A percentile compares a stretch with the other conserved stretches of the same genome.
Conservation (phyloP, 1,284 basidiomycete genomes). For the Trichosporon sp. region DNA sequence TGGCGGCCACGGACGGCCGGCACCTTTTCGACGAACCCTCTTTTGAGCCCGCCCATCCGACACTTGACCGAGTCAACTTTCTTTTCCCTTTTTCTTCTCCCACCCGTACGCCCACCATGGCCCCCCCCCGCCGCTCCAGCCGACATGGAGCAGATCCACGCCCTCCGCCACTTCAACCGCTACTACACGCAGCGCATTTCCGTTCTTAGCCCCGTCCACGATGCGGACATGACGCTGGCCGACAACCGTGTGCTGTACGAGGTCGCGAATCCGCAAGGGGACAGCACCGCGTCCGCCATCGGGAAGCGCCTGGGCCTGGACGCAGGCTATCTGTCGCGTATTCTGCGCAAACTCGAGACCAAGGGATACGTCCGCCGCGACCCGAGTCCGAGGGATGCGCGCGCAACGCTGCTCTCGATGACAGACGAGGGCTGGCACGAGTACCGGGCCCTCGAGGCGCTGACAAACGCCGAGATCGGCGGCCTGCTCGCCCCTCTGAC, state of each 20-base stretch:
- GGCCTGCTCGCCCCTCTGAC: conserved; percentile 3
- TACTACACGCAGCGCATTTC: conserved; percentile 19
- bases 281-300: conserved; percentile 10
- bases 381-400: conserved; percentile 11
- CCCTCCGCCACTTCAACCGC: conserved; percentile 22
- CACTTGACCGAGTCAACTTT: background rate
- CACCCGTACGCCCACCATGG: background rate
- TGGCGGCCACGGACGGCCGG: background rate
- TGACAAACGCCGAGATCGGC: background rate
- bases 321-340: conserved; percentile 18
- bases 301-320: conserved; percentile 13
- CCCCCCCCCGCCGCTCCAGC: background rate
- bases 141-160: conserved; percentile 8
- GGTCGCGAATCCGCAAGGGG: conserved; percentile 3
- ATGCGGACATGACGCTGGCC: conserved; percentile 12
- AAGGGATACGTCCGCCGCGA: conserved; percentile 10
- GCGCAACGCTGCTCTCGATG: conserved; percentile 11
- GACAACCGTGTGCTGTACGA: conserved; percentile 20
- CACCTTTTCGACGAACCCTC: background rate
- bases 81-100: background rate
- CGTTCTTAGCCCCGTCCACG: conserved; percentile 13
- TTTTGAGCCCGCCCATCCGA: background rate
- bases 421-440: background rate
- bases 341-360: conserved; percentile 18
- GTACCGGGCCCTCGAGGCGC: conserved; percentile 7